Percentiles rank a stretch among this genome's conserved stretches.
Evolutionary conservation across 2,329 filamentous ascomycete species (phyloP).

Genomic region (Botrytis byssoidea): DNA sequence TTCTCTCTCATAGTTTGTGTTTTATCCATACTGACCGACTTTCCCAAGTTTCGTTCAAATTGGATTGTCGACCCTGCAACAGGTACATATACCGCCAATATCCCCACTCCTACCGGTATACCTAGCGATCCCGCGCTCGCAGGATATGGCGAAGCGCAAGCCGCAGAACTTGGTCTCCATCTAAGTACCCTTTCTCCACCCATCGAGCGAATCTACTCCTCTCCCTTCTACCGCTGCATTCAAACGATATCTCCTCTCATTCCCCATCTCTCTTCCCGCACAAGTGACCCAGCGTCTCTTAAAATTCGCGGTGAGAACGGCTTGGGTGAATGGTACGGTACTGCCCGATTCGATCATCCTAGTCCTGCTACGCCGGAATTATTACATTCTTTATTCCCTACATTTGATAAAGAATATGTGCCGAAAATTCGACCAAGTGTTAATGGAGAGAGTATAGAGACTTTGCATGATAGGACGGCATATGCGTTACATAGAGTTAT

Average conservation of each 20-base stretch:
- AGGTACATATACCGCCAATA: slow-evolving; percentile 70
- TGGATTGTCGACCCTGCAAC: slow-evolving; percentile 83
- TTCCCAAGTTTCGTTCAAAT: slow-evolving; percentile 75
- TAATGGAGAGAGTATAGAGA: slow-evolving; percentile 74
- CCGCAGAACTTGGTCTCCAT: slow-evolving; percentile 69
- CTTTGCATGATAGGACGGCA: slow-evolving; percentile 78
- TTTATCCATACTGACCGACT: slow-evolving; percentile 24
- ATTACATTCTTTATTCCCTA: slow-evolving; percentile 67
- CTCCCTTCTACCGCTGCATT: slow-evolving; percentile 82
- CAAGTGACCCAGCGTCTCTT: slow-evolving; percentile 32
- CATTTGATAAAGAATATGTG: slow-evolving; percentile 55
- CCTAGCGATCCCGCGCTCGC: slow-evolving; percentile 85
- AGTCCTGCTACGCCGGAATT: slow-evolving; percentile 63
- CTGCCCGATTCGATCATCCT: slow-evolving; percentile 82
- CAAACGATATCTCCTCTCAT: slow-evolving; percentile 77
- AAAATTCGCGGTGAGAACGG: slow-evolving; percentile 56
- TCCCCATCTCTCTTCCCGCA: slow-evolving; percentile 42
- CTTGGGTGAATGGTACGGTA: slow-evolving; percentile 86
- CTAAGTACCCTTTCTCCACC: slow-evolving; percentile 62
- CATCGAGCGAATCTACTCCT: slow-evolving; percentile 76
- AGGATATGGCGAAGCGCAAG: slow-evolving; percentile 80
- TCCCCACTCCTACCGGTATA: slow-evolving; percentile 82
- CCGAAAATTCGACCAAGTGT: slow-evolving; percentile 66
- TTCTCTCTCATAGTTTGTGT: slow-evolving; percentile 31
- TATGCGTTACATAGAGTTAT: slow-evolving; percentile 70